Percentiles rank a stretch among this genome's conserved stretches.
These are phyloP conservation scores for Yamadazyma sp. DNA, from an alignment of 1,139 yeast species.

Conservation along the genomic window DNA sequence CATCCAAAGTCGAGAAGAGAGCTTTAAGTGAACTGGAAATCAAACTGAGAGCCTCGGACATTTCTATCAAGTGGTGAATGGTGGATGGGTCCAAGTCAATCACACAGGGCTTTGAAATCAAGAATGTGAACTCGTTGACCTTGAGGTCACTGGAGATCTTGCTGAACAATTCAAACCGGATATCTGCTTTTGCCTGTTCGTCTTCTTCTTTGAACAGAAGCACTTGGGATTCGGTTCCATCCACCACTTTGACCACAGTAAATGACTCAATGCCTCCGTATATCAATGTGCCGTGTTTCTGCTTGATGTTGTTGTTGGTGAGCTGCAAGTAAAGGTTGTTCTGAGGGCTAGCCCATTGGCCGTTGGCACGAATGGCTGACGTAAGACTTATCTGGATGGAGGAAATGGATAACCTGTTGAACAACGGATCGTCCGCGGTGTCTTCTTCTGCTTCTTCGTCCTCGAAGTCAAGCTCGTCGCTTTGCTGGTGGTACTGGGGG, in stretches of 20 bases:
- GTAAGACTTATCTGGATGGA: constrained; percentile 41
- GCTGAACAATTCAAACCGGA: constrained; percentile 51
- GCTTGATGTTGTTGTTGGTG: constrained; percentile 26
- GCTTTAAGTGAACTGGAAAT: constrained; percentile 10
- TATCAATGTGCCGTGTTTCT: constrained; percentile 37
- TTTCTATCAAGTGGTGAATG: constrained; percentile 9
- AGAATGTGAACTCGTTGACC: constrained; percentile 37
- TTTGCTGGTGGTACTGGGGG: constrained; percentile 32
- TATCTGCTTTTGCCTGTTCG: constrained; percentile 39
- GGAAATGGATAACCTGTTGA: constrained; percentile 35
- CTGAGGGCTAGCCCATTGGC: constrained; percentile 34
- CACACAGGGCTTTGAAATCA: constrained; percentile 44
- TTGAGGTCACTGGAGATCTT: constrained; percentile 20
- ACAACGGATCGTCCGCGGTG: constrained; percentile 15
- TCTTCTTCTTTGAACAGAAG: constrained; percentile 21
- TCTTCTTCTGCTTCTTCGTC: constrained; percentile 5
- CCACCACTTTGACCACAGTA: constrained; percentile 19
- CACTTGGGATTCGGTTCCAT: constrained; percentile 18
- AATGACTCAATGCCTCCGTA: constrained; percentile 50
- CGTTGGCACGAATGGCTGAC: constrained; percentile 42
- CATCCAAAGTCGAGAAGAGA: constrained; percentile 14
- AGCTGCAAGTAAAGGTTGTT: constrained; percentile 26
- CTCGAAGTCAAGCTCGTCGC: constrained; percentile 15
- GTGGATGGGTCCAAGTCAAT: constrained; percentile 29
- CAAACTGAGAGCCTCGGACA: constrained; percentile 19